Evolutionary conservation across 2,329 filamentous ascomycete species (phyloP), one percentile per base, ranked within the genome.

Genomic region (Botrytis cinerea): DNA sequence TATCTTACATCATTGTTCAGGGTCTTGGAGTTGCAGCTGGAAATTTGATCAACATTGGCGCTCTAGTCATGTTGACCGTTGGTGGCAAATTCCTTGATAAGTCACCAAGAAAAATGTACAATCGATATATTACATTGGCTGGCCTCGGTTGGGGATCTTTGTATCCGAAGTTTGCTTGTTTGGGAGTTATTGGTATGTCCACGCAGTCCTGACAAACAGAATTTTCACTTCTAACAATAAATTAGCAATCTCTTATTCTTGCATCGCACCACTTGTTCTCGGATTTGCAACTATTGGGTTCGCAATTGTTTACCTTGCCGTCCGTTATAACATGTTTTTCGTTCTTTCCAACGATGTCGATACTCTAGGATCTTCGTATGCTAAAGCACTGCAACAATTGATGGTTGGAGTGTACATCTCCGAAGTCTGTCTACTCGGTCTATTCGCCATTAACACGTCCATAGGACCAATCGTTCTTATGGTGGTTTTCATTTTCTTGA

Each of bases 1-100:
- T 98, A 40, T 93, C 92, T 0, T 99, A 98, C 83, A 96, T 98
- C 77, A 90, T 98, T 59, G 88, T 99, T 1, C 95, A 98, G 82
- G 96, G 95, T 38, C 82, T 98, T 71, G 91, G 91, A 6, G 91
- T 95, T 75, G 93, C 93, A 4, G 88, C 93, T 0, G 88, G 90
- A 63, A 87, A 92, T 3, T 83, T 98, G 9, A 84, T 97, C 2
- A 93, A 96, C 77, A 87, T 92, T 73, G 85, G 83, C 22, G 93
- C 93, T 25, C 86, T 98, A 64, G 83, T 93, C 57, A 83, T 96
- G 48, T 92, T 92, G 78, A 89, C 90, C 69, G 80, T 97, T 12
- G 85, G 95, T 59, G 93, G 93, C 80, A 92, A 90, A 78, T 85
- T 93, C 74, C 85, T 97, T 22, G 89, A 95, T 76, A 90, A 87